phyloP scores from a whole-genome alignment of 495 filamentous ascomycete genomes.

The Podospora anserina region DNA sequence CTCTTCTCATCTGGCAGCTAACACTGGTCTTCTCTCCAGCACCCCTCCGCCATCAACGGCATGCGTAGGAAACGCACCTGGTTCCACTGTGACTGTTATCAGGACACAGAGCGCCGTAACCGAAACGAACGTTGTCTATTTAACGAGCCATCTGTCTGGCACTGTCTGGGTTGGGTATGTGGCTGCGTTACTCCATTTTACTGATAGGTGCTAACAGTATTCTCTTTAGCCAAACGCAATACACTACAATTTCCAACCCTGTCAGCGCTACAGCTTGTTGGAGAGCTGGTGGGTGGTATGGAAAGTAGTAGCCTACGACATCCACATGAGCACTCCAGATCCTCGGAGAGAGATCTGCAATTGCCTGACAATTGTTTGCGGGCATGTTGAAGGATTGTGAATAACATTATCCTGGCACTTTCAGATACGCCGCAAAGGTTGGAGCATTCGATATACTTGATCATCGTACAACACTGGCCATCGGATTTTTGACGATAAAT shows the following conservation, averaged over 20 bases:
- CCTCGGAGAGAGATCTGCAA: background rate
- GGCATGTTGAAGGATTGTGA: background rate
- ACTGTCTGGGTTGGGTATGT: slow-evolving; percentile 42
- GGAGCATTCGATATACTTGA: no score
- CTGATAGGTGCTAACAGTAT: background rate
- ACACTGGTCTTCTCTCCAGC: slow-evolving; percentile 18
- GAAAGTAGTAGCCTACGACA: slow-evolving; percentile 9
- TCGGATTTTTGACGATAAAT: no score
- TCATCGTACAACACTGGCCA: no score
- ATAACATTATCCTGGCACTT: no score
- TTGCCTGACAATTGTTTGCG: background rate
- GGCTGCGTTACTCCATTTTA: background rate
- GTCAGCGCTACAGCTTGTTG: slow-evolving; percentile 40
- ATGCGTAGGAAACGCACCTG: slow-evolving; percentile 31
- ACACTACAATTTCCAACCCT: slow-evolving; percentile 35
- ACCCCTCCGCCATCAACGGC: slow-evolving; percentile 41
- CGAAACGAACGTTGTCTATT: slow-evolving; percentile 38
- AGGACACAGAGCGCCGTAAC: slow-evolving; percentile 31
- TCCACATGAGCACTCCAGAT: background rate
- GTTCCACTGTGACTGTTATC: slow-evolving; percentile 36
- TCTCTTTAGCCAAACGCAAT: slow-evolving; percentile 31
- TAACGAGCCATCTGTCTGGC: slow-evolving; percentile 36
- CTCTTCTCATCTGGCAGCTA: background rate
- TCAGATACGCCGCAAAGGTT: no score
- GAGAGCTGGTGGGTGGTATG: slow-evolving; percentile 40